Percentiles rank a stretch among this genome's conserved stretches.
Evolutionary conservation across 148 eudicot genomes (phyloP).

Genomic region (Polygonum aviculare): DNA sequence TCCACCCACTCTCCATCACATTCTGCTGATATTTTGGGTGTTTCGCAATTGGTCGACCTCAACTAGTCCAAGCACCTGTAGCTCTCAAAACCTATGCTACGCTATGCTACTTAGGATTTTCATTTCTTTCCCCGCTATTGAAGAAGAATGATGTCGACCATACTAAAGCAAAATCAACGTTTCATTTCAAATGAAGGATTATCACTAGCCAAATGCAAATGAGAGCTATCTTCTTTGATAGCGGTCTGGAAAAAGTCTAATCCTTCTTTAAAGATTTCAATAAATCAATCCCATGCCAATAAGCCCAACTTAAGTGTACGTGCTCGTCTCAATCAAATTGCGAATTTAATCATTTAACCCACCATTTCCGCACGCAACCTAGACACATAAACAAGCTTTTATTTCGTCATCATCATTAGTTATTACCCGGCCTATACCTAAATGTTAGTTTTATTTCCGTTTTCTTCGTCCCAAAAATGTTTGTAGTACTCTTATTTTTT

Average conservation of each 20-base stretch:
- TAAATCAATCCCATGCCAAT: background rate
- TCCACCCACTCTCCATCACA: background rate
- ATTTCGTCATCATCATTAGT: background rate
- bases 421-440: too few relatives aligned
- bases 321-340: background rate
- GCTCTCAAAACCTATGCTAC: background rate
- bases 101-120: too few relatives aligned
- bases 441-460: too few relatives aligned
- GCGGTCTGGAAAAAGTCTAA: background rate
- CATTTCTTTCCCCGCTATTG: too few relatives aligned
- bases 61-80: background rate
- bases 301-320: slow-evolving; percentile 1
- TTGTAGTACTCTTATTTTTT: too few relatives aligned
- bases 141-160: too few relatives aligned
- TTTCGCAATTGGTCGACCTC: background rate
- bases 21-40: background rate
- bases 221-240: background rate
- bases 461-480: too few relatives aligned
- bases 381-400: background rate
- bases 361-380: background rate
- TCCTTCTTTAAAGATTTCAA: background rate
- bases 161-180: background rate
- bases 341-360: background rate
- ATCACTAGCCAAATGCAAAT: background rate
- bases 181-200: background rate